Evolutionary conservation across 164 flowering plant genomes (phyloP).

Genomic region (Annona squamosa): DNA sequence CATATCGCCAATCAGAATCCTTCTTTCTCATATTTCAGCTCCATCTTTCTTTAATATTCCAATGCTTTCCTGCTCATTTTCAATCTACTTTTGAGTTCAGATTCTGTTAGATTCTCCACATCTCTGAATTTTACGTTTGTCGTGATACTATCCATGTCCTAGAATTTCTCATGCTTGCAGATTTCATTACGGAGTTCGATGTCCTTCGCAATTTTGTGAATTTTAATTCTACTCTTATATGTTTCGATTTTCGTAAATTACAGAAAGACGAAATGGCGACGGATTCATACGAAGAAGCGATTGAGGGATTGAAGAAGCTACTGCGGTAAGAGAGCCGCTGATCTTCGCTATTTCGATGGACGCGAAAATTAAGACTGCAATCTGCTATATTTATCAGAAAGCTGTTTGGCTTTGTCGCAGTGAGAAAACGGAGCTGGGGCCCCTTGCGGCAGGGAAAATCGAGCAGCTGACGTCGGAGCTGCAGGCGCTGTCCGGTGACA

Average conservation of each 20-base stretch:
- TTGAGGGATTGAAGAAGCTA: constrained; percentile 55
- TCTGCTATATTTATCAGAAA: neutral
- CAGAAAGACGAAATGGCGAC: constrained; percentile 35
- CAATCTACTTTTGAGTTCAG: neutral
- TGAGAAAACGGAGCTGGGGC: constrained; percentile 52
- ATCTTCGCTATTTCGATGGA: neutral
- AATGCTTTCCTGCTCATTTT: neutral
- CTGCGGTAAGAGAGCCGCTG: constrained; percentile 21
- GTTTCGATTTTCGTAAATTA: constrained; percentile 1
- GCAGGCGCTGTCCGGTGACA: constrained; percentile 23
- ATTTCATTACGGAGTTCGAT: neutral
- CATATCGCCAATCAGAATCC: neutral
- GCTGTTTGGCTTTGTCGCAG: neutral
- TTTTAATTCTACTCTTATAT: neutral
- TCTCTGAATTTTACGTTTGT: neutral
- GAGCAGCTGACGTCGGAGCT: constrained; percentile 59
- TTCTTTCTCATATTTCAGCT: neutral
- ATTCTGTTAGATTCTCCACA: neutral
- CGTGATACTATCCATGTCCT: neutral
- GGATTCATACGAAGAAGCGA: constrained; percentile 37
- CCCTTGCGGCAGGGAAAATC: constrained; percentile 59
- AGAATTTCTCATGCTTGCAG: neutral
- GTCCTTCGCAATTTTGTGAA: neutral
- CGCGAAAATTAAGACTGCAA: neutral
- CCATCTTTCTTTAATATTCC: neutral